Evolutionary conservation across 192 early-diverging fungal genomes (phyloP), one percentile per base, ranked within the genome.

Genomic region (Bifiguratus adelaidae): DNA sequence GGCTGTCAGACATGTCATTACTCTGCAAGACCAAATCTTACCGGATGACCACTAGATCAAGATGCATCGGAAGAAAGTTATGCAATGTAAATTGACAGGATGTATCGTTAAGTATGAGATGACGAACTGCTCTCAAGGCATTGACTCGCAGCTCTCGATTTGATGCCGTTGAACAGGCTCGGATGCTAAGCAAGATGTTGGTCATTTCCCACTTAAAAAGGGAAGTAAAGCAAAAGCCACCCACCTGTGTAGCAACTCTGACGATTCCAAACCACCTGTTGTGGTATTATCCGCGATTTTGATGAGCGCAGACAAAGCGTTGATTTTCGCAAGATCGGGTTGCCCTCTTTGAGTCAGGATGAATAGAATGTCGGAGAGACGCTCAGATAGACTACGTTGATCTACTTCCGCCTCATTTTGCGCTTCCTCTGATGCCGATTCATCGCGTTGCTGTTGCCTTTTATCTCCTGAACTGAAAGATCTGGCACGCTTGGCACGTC

Each of bases 401-500:
- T 40, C 37, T 40, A n/a, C 37, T 20, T 20, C 5, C 37, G 4
- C 4, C 16, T 12, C 4, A 40, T 7, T 20, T 21, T n/a, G 7
- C 16, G 16, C 37, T 4, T 40, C 37, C 16, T 40, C 37, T 12
- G 16, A 20, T n/a, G n/a, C 77, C 26, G 65, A 61, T 30, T 77
- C 80, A 49, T 78, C 71, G 56, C 76, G 65, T 50, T 77, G 63
- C 44, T 72, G 58, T 25, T 83, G 81, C 7, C 82, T 80, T 67
- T 80, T 78, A 65, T 85, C 82, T 41, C 83, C 85, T 33, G 73
- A 78, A 66, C 78, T 83, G 58, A 86, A 86, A 61, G 83, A 86
- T 68, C 73, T 76, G 38, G 84, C 84, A 21, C 81, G 83, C 66
- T 86, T 86, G 61, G n/a, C n/a, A 86, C 82, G 55, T 85, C 73